Evolutionary conservation across 2,329 filamentous ascomycete genomes (phyloP).

Genomic region (Fusarium decemcellulare): DNA sequence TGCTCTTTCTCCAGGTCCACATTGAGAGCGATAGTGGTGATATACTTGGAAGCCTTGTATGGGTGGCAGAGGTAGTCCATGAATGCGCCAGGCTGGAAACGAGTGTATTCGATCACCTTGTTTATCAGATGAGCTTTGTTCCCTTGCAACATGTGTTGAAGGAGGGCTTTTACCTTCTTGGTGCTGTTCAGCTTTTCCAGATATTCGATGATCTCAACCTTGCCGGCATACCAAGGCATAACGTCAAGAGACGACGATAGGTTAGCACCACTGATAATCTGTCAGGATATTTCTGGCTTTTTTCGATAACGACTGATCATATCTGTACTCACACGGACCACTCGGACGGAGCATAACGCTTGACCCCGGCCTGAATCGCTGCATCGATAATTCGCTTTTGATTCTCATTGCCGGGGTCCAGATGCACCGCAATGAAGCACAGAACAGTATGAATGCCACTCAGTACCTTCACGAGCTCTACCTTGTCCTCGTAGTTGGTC

Average conservation of each 20-base stretch:
- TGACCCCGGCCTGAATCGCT: slow-evolving; percentile 70
- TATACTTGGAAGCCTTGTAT: slow-evolving; percentile 58
- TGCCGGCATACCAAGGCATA: slow-evolving; percentile 65
- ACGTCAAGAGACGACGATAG: slow-evolving; percentile 43
- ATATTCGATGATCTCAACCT: slow-evolving; percentile 63
- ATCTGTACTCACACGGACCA: slow-evolving; percentile 56
- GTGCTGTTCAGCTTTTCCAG: slow-evolving; percentile 64
- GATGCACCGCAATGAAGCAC: slow-evolving; percentile 59
- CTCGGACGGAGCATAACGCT: slow-evolving; percentile 73
- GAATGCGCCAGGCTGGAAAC: slow-evolving; percentile 69
- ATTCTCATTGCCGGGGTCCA: slow-evolving; percentile 52
- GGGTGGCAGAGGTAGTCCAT: slow-evolving; percentile 68
- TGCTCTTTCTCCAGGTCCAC: slow-evolving; percentile 56
- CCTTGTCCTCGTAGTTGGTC: slow-evolving; percentile 60
- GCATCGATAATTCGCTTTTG: slow-evolving; percentile 73
- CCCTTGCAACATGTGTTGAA: no score
- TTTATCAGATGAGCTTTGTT: background rate
- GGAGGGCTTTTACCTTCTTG: slow-evolving; percentile 51
- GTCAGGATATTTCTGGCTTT: background rate
- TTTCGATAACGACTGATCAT: background rate
- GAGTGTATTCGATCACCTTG: slow-evolving; percentile 67
- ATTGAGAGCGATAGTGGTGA: slow-evolving; percentile 54
- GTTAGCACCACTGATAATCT: slow-evolving; percentile 4
- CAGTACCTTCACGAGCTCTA: slow-evolving; percentile 54
- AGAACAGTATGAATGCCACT: slow-evolving; percentile 64